Base-by-base conservation (phyloP, 371 early-diverging fungal genomes). In the Haplosporangium sp. region DNA sequence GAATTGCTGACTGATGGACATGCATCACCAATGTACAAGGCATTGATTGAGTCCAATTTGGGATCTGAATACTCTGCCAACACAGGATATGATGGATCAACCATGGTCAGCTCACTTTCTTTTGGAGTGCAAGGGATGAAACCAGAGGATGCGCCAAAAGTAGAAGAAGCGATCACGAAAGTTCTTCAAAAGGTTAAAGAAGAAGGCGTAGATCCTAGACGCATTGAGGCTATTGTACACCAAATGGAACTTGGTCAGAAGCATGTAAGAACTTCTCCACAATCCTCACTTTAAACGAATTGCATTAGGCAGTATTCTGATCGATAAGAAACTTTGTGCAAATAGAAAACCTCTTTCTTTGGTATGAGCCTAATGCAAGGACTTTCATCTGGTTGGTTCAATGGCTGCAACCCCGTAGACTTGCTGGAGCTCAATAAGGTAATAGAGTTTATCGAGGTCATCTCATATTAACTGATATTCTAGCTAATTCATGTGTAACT, bases 11-110 rank as follows among this genome's bases (percentile, higher is more conserved):
- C 94, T 27, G 93, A 94, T 82, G 97, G 98, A 35, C 92, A 95
- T 60, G 91, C 96, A 17, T 92, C 96, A 11, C 98, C 98, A 13
- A 94, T 98, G 94, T 95, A 96, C 83, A 88, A 96, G 83, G 94
- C 95, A n/a, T 86, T 98, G 78, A 96, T 98, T 55, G 97, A 97
- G 77, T 89, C 94, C 47, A 93, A 94, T 55, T 81, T 98, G n/a
- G 98, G 97, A 15, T 89, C 95, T 0, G 98, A 97, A 66, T 98
- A 95, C 85, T 92, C 94, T 47, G 88, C 95, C 9, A 94, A 92
- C 66, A 96, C 95, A 7, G 98, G 98, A 11, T 96, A 95, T 73
- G 94, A 95, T 76, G 84, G 87, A 34, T 91, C 88, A 65, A 89
- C 90, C 42, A 86, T 83, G 89, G 89, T 83, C 42, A 65, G 75